Evolutionary conservation across 768 basidiomycete genomes (phyloP).

Genomic region (Punctularia strigosozonata): DNA sequence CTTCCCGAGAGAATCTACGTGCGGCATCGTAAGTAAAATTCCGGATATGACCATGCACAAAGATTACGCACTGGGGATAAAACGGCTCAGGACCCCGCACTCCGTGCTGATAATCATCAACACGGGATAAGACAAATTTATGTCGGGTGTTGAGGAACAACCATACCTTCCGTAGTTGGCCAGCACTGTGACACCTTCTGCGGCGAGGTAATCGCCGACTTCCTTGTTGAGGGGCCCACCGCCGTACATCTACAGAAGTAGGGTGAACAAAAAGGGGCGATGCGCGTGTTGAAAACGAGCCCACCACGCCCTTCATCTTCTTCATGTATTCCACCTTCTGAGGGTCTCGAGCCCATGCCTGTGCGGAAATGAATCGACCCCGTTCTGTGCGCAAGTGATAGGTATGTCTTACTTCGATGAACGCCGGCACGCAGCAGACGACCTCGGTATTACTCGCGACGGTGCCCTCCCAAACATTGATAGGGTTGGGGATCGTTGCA

Average conservation of each 20-base stretch:
- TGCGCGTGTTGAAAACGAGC: constrained; percentile 1
- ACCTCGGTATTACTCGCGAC: constrained; percentile 12
- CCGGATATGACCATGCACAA: background rate
- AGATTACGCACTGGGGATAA: background rate
- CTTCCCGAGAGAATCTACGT: constrained; percentile 7
- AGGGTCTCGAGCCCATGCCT: constrained; percentile 15
- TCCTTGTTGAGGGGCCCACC: constrained; percentile 16
- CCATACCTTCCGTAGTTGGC: too few species aligned
- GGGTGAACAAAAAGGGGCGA: background rate
- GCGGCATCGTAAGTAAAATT: background rate
- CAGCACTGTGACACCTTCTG: constrained; percentile 11
- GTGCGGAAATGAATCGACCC: background rate
- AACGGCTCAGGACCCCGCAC: background rate
- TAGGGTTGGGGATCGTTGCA: constrained; percentile 17
- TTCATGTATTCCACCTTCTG: constrained; percentile 11
- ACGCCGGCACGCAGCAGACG: constrained; percentile 18
- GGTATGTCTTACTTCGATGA: constrained; percentile 18
- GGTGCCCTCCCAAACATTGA: constrained; percentile 15
- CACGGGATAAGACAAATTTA: too few species aligned
- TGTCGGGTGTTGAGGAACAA: too few species aligned
- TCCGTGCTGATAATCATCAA: constrained; percentile 1
- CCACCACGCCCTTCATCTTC: constrained; percentile 12
- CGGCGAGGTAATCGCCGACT: constrained; percentile 13
- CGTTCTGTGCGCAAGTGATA: background rate
- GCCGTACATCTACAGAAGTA: constrained; percentile 15